Percentiles rank a stretch among this genome's conserved stretches.
Conservation (phyloP, 192 early-diverging fungal species). For the Helicostylum pulchrum region DNA sequence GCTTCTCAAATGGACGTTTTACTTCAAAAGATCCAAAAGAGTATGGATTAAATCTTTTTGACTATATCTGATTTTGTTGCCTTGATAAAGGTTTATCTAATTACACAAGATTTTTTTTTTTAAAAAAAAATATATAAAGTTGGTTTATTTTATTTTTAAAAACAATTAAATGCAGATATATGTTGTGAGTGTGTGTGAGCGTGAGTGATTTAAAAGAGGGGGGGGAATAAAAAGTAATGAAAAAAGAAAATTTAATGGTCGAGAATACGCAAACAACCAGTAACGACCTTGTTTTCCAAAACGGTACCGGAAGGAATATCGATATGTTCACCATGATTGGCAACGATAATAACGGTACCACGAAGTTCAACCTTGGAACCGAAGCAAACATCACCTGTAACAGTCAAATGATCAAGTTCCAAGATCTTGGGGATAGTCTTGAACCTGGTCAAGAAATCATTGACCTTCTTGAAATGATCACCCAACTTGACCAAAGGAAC, state of each 20-base stretch:
- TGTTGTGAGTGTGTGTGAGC: not conserved
- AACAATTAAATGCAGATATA: not conserved
- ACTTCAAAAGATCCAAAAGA: constrained; percentile 27
- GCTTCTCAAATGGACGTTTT: constrained; percentile 36
- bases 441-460: constrained; percentile 83
- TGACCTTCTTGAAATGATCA: constrained; percentile 97
- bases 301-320: constrained; percentile 93
- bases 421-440: constrained; percentile 92
- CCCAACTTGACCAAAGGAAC: constrained; percentile 95
- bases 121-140: too few relatives aligned
- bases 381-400: constrained; percentile 97
- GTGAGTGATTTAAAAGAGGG: not conserved
- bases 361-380: constrained; percentile 85
- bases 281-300: constrained; percentile 98
- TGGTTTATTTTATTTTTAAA: too few relatives aligned
- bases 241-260: constrained; percentile 57
- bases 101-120: not conserved
- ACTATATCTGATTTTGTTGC: not conserved
- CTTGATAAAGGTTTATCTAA: not conserved
- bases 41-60: not conserved
- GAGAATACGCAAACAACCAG: constrained; percentile 87
- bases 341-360: constrained; percentile 98
- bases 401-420: constrained; percentile 96
- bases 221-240: not conserved
- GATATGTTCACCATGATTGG: constrained; percentile 91